These are phyloP conservation scores for Lentinula edodes DNA, from an alignment of 768 basidiomycete species.

Conservation along the genomic window DNA sequence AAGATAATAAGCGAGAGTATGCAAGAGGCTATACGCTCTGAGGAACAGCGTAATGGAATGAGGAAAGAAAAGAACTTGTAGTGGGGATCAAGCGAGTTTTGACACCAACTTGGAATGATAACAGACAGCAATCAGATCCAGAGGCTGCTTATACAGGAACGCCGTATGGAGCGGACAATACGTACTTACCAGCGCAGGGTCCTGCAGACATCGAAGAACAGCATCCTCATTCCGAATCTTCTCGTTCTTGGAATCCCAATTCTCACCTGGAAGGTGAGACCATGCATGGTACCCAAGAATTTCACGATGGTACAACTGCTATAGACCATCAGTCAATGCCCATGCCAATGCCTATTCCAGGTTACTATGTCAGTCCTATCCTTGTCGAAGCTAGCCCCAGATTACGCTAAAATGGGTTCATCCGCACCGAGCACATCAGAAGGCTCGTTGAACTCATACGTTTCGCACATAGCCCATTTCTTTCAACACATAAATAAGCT, in stretches of 20 bases:
- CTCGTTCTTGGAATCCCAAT: constrained; percentile 1
- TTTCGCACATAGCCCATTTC: constrained; percentile 30
- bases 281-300: neutral
- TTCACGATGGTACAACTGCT: constrained; percentile 10
- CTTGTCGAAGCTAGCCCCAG: constrained; percentile 34
- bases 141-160: neutral
- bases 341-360: constrained; percentile 8
- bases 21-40: neutral
- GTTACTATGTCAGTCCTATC: constrained; percentile 26
- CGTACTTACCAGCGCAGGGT: neutral
- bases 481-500: constrained; percentile 28
- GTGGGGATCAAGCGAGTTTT: constrained; percentile 4
- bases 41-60: neutral
- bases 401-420: constrained; percentile 45
- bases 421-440: constrained; percentile 33
- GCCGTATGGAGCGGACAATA: neutral
- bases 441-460: constrained; percentile 23
- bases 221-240: neutral
- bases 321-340: constrained; percentile 12
- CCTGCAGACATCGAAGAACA: neutral
- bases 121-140: constrained; percentile 1
- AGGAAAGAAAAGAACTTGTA: neutral
- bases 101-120: neutral
- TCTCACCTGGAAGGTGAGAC: neutral
- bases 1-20: neutral